Evolutionary conservation across 2,329 filamentous ascomycete species (phyloP).

Genomic region (Trichoderma sp.): DNA sequence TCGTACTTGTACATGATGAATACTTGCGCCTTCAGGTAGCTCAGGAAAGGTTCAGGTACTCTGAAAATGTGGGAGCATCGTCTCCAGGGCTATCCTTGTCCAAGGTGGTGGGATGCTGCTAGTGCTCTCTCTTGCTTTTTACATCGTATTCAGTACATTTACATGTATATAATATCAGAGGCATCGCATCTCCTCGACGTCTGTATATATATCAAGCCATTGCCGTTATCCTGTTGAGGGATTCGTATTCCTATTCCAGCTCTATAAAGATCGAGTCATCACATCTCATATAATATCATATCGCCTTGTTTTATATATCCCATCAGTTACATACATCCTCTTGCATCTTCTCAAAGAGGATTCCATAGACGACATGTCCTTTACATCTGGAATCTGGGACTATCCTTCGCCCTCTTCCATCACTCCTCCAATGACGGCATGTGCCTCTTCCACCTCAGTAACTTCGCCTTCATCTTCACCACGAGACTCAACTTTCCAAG

Average conservation of each 20-base stretch:
- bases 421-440: slow-evolving; percentile 9
- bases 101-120: neutral
- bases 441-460: slow-evolving; percentile 4
- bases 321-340: neutral
- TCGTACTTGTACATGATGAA: neutral
- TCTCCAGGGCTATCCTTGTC: neutral
- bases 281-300: neutral
- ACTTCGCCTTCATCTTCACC: slow-evolving; percentile 11
- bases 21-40: neutral
- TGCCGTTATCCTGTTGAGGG: neutral
- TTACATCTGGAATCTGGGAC: slow-evolving; percentile 17
- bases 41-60: neutral
- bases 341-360: neutral
- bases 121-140: neutral
- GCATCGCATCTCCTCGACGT: slow-evolving; percentile 8
- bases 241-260: neutral
- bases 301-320: neutral
- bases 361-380: slow-evolving; percentile 12
- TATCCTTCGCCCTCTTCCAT: slow-evolving; percentile 11
- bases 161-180: neutral
- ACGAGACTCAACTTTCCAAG: slow-evolving; percentile 1
- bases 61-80: neutral
- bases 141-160: neutral
- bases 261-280: neutral
- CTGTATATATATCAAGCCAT: neutral